Evolutionary conservation across 1,139 yeast species (phyloP), one percentile per base, ranked within the genome.

Genomic region (Protomyces gravidus): DNA sequence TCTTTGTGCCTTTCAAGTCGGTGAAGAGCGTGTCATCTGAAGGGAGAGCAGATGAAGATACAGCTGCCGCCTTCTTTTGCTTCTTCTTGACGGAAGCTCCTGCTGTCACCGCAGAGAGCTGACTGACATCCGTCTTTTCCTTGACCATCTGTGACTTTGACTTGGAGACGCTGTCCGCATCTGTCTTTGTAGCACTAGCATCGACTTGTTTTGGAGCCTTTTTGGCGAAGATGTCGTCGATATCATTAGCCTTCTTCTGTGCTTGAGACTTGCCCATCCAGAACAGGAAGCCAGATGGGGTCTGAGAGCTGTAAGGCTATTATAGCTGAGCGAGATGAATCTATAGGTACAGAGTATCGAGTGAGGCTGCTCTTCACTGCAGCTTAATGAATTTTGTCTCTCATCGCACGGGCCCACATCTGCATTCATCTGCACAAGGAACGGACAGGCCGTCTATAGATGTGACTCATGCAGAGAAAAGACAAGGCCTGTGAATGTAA

Each of bases 181-280:
- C n/a, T 5, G 27, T 23, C 25, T 15, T 21, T 11, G 30, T 25
- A 17, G 47, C 27, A 13, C 17, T 15, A 9, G 47, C 11, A 11
- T 11, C 47, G 15, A 28, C 27, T n/a, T 42, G 26, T 7, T 33
- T 30, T 26, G 51, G 6, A 45, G 56, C 47, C 21, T 59, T 53
- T n/a, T 39, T 39, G 21, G 61, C 56, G 39, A 58, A 58, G 46
- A 58, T 58, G 23, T 58, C 58, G 33, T 58, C 61, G 19, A 58
- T 58, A 21, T 58, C 61, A 32, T 45, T 58, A 28, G 39, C 15
- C n/a, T 26, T 42, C 49, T 45, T 45, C 32, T 7, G 15, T 15
- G 19, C 6, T 19, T 45, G 27, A 17, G 39, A 17, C 25, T 47
- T 30, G 6, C 27, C 50, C 50, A 47, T 47, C n/a, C n/a, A n/a